Conservation (phyloP, 2,329 filamentous ascomycete species). For the Scytalidium lignicola region DNA sequence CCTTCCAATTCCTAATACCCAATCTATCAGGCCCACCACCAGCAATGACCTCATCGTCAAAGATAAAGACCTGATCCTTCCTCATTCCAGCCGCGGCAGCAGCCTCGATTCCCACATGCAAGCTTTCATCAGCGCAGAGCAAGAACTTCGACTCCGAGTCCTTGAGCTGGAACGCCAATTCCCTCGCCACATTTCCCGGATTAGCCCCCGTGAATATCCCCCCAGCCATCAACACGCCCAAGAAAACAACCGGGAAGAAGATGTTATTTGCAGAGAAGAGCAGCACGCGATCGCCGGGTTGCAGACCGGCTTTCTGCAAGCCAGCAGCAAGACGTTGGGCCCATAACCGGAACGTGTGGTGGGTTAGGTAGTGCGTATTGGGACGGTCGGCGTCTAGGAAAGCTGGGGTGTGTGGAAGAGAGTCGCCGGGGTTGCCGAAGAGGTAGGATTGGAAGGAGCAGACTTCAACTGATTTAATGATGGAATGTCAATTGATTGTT, state of each 20-base stretch:
- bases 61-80: constrained; percentile 54
- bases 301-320: constrained; percentile 56
- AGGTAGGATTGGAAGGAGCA: constrained; percentile 52
- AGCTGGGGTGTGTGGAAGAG: constrained; percentile 38
- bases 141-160: constrained; percentile 66
- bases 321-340: constrained; percentile 69
- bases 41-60: constrained; percentile 53
- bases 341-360: constrained; percentile 61
- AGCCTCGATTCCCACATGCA: constrained; percentile 62
- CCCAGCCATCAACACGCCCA: constrained; percentile 72
- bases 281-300: constrained; percentile 64
- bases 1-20: constrained; percentile 57
- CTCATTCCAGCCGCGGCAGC: constrained; percentile 53
- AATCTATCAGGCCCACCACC: constrained; percentile 30
- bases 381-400: constrained; percentile 64
- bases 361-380: constrained; percentile 61
- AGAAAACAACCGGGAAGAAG: constrained; percentile 65
- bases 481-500: too few species aligned
- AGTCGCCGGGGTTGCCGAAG: constrained; percentile 42
- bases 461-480: constrained; percentile 4
- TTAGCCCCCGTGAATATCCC: constrained; percentile 76
- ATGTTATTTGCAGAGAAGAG: constrained; percentile 70
- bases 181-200: constrained; percentile 61
- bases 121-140: constrained; percentile 53
- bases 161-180: constrained; percentile 69